Evolutionary conservation across 306 rosid species (phyloP).

Genomic region (Dryas alaskensis): DNA sequence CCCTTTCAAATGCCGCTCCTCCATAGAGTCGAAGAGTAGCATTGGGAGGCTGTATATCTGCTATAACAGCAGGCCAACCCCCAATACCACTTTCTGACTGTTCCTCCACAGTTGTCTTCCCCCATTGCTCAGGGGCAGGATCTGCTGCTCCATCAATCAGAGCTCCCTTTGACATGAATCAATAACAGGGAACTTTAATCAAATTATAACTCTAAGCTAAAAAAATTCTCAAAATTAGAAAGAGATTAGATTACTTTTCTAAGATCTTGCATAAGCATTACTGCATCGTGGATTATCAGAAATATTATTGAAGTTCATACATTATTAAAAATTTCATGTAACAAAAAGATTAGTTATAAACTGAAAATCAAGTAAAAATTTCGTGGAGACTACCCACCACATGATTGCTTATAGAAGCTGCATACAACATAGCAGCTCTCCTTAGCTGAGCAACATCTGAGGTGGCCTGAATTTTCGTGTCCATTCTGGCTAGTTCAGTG

Average conservation of each 20-base stretch:
- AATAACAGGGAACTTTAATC: conserved; percentile 5
- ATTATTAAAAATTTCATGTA: neutral
- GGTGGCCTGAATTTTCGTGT: conserved; percentile 72
- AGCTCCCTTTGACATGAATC: conserved; percentile 50
- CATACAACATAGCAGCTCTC: conserved; percentile 70
- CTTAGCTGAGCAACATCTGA: conserved; percentile 90
- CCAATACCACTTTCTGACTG: conserved; percentile 77
- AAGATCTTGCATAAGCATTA: neutral
- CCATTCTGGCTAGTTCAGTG: conserved; percentile 62
- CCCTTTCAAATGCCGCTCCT: conserved; percentile 98
- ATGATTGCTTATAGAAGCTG: conserved; percentile 85
- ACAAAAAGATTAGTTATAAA: neutral
- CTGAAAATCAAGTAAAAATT: neutral
- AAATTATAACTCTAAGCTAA: neutral
- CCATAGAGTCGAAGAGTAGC: conserved; percentile 89
- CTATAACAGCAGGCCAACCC: conserved; percentile 82
- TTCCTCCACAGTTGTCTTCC: conserved; percentile 82
- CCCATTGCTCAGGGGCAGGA: conserved; percentile 99
- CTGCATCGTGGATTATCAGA: neutral
- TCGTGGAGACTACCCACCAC: conserved; percentile 58
- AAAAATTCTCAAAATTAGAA: neutral
- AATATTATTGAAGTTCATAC: neutral
- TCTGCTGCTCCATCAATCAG: conserved; percentile 97
- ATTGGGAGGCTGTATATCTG: conserved; percentile 77
- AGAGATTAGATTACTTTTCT: neutral